These are phyloP conservation scores for Pseudofabraea citricarpa DNA, from an alignment of 2,329 filamentous ascomycete genomes.

Conservation along the genomic window DNA sequence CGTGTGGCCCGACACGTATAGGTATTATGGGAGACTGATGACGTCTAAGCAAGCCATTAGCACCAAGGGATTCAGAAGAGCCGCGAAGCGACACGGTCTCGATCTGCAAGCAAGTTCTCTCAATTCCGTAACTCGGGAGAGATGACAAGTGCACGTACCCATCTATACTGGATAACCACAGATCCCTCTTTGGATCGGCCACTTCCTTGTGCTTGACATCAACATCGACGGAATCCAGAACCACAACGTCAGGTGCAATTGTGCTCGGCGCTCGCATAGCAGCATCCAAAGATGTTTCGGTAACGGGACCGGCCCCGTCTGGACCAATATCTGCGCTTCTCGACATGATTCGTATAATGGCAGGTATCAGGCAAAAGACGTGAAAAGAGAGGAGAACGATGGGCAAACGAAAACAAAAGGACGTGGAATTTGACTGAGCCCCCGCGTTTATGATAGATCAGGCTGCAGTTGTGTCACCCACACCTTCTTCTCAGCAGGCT, in stretches of 20 bases:
- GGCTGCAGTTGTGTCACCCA: conserved; percentile 6
- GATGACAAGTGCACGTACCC: conserved; percentile 32
- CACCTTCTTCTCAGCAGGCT: conserved; percentile 3
- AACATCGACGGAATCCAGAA: conserved; percentile 31
- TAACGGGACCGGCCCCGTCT: not conserved
- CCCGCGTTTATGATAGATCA: not conserved
- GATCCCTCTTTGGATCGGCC: conserved; percentile 38
- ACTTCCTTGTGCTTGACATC: conserved; percentile 27
- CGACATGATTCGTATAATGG: conserved; percentile 7
- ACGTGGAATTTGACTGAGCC: no score
- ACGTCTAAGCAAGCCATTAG: conserved; percentile 27
- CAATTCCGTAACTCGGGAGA: no score
- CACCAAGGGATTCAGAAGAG: conserved; percentile 10
- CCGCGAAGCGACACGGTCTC: no score
- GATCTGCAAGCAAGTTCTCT: no score
- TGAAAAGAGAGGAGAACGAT: not conserved
- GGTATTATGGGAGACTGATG: conserved; percentile 42
- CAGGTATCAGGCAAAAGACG: conserved; percentile 2
- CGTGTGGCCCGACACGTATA: conserved; percentile 38
- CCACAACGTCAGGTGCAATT: conserved; percentile 32
- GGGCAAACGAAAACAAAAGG: not conserved
- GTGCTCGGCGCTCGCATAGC: conserved; percentile 36
- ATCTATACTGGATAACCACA: conserved; percentile 45
- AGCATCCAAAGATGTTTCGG: conserved; percentile 30
- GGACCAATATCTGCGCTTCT: conserved; percentile 5